Percentiles rank a stretch among this genome's conserved stretches.
Evolutionary conservation across 108 stramenopile species (phyloP).

Genomic region (Skeletonema menzelii): DNA sequence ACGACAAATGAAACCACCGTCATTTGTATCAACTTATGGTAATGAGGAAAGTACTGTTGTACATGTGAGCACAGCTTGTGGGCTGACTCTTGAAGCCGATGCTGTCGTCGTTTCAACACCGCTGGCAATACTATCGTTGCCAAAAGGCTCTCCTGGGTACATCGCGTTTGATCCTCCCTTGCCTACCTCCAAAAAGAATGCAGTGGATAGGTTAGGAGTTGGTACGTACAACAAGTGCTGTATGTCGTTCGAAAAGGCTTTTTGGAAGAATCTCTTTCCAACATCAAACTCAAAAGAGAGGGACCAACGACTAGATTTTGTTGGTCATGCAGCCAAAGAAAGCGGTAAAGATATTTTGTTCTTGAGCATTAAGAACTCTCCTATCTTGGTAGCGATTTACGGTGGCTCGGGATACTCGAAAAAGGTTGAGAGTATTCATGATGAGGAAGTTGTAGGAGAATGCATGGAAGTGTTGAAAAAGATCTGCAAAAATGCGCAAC

Average conservation of each 20-base stretch:
- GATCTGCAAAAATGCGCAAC: constrained; percentile 49
- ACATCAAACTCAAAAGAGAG: background rate
- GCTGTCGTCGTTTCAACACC: constrained; percentile 86
- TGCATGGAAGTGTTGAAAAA: constrained; percentile 67
- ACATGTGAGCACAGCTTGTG: constrained; percentile 57
- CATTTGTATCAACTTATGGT: constrained; percentile 20
- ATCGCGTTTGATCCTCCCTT: constrained; percentile 79
- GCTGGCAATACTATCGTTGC: constrained; percentile 81
- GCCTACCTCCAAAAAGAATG: constrained; percentile 62
- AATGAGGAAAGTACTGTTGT: constrained; percentile 35
- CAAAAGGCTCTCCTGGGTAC: constrained; percentile 47
- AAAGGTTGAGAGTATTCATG: constrained; percentile 65
- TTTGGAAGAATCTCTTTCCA: constrained; percentile 56
- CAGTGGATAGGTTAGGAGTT: constrained; percentile 82
- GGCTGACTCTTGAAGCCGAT: constrained; percentile 76
- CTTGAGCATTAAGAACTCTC: constrained; percentile 57
- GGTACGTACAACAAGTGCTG: constrained; percentile 88
- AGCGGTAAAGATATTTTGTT: constrained; percentile 60
- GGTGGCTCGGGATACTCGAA: constrained; percentile 71
- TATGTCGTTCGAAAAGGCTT: constrained; percentile 69
- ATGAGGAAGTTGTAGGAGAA: constrained; percentile 62
- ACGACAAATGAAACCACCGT: background rate
- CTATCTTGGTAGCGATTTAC: constrained; percentile 75
- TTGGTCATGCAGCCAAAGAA: constrained; percentile 61
- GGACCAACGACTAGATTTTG: constrained; percentile 64